phyloP scores from a whole-genome alignment of 2,329 filamentous ascomycete genomes.

The Cladophialophora immunda region DNA sequence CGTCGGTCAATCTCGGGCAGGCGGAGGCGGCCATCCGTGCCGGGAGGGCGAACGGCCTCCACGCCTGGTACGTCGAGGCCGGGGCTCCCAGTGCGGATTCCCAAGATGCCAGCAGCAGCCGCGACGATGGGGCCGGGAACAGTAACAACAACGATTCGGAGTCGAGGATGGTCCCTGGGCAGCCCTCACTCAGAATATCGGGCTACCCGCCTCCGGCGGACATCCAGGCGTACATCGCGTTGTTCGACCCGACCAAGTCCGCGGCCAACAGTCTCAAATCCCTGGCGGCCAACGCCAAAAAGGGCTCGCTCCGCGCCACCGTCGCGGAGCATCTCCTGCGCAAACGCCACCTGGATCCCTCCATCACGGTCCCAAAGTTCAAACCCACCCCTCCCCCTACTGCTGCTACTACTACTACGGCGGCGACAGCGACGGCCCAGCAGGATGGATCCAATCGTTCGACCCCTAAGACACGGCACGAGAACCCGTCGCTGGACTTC shows the following conservation, averaged over 20 bases:
- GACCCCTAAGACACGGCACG: slow-evolving; percentile 52
- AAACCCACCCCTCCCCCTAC: slow-evolving; percentile 51
- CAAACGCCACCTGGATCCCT: slow-evolving; percentile 58
- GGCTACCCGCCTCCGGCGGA: slow-evolving; percentile 64
- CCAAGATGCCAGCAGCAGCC: not conserved
- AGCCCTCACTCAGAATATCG: slow-evolving; percentile 41
- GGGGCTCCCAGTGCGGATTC: not conserved
- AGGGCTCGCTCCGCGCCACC: slow-evolving; percentile 66
- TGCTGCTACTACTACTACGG: not conserved
- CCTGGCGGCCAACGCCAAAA: slow-evolving; percentile 71
- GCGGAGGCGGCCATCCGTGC: slow-evolving; percentile 59
- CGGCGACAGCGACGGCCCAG: not conserved
- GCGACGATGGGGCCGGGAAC: not conserved
- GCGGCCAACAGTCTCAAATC: slow-evolving; percentile 70
- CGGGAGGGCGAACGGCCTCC: slow-evolving; percentile 57
- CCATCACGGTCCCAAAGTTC: slow-evolving; percentile 47
- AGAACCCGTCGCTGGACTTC: slow-evolving; percentile 74
- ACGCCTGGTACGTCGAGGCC: slow-evolving; percentile 58
- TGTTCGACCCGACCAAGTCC: slow-evolving; percentile 70
- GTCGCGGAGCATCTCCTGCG: slow-evolving; percentile 65
- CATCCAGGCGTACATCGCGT: slow-evolving; percentile 70
- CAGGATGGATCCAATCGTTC: slow-evolving; percentile 43
- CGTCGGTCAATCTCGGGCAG: slow-evolving; percentile 59
- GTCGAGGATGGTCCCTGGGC: slow-evolving; percentile 8
- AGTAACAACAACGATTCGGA: slow-evolving; percentile 1